Base-by-base conservation (phyloP, 306 rosid genomes). In the Mucuna pruriens region DNA sequence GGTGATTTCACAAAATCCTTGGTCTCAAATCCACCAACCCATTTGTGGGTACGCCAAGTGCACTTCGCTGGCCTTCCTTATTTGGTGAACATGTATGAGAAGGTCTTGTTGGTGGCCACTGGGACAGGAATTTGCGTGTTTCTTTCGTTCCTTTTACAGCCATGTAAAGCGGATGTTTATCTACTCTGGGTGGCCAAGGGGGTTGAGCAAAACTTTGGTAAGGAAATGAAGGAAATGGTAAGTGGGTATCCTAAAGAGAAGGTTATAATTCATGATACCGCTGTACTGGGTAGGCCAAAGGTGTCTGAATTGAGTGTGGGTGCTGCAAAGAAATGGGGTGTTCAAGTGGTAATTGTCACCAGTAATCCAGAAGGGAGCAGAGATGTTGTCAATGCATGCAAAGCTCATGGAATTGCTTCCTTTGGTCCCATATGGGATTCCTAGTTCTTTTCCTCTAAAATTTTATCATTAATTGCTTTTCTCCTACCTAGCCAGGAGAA, bases 381-480 rank as follows among this genome's bases (percentile, higher is more conserved):
- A 67, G 93, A 87, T 20, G 90, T 89, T 10, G 91, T 89, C 22
- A 74, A 45, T 48, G 90, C 90, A 3, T 90, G 89, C 65, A 86
- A 82, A 51, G 42, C 42, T 10, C 64, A 76, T 12, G 85, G 88
- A 76, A 82, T 86, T 68, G 76, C 90, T 1, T 87, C 91, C 20
- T 90, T 90, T 64, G 93, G 93, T 3, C 93, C 91, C 44, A 85
- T 88, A 1, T 88, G 89, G 91, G 94, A 86, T 70, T 90, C 94
- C 5, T 88, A 78, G 78, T 0, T 33, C 1, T 7, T n/a, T 7
- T 16, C 6, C 51, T 12, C 29, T n/a, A n/a, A n/a, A n/a, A n/a
- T n/a, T n/a, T n/a, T n/a, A n/a, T n/a, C n/a, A n/a, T n/a, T n/a
- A n/a, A n/a, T n/a, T n/a, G n/a, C n/a, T n/a, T 58, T 48, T 12